These are phyloP conservation scores for Aegilops longissima DNA, from an alignment of 176 grass and related monocot species.

Conservation along the genomic window DNA sequence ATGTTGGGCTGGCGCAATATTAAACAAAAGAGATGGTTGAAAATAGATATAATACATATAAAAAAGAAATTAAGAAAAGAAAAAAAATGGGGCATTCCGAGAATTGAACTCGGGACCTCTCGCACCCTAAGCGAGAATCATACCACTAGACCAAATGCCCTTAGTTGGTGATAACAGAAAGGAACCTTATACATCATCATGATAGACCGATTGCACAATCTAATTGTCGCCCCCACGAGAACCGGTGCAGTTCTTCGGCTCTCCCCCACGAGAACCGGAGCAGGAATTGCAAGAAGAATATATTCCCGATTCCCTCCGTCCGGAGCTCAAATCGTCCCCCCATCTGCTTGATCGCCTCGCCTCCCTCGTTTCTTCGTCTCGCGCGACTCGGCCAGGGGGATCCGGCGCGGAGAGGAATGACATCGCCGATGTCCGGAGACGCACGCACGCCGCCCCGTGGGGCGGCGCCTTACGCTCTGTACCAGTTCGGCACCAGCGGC, in stretches of 20 bases:
- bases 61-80: too few species aligned
- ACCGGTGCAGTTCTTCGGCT: too few species aligned
- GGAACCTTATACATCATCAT: too few species aligned
- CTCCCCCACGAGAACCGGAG: too few species aligned
- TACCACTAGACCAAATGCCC: conserved; percentile 99
- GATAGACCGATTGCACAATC: too few species aligned
- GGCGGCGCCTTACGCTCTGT: conserved; percentile 41
- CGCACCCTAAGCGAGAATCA: conserved; percentile 99
- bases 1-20: too few species aligned
- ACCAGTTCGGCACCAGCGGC: conserved; percentile 78
- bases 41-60: too few species aligned
- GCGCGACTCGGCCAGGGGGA: not conserved
- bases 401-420: conserved; percentile 25
- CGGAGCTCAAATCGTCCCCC: not conserved
- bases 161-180: not conserved
- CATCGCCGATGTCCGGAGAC: conserved; percentile 5
- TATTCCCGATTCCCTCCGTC: not conserved
- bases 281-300: too few species aligned
- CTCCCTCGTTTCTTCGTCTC: not conserved
- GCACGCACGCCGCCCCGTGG: not conserved
- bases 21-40: too few species aligned
- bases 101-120: conserved; percentile 97
- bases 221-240: too few species aligned
- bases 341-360: not conserved
- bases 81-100: conserved; percentile 66